Base-by-base conservation (phyloP, 2,329 filamentous ascomycete genomes). In the Fusarium sp. region DNA sequence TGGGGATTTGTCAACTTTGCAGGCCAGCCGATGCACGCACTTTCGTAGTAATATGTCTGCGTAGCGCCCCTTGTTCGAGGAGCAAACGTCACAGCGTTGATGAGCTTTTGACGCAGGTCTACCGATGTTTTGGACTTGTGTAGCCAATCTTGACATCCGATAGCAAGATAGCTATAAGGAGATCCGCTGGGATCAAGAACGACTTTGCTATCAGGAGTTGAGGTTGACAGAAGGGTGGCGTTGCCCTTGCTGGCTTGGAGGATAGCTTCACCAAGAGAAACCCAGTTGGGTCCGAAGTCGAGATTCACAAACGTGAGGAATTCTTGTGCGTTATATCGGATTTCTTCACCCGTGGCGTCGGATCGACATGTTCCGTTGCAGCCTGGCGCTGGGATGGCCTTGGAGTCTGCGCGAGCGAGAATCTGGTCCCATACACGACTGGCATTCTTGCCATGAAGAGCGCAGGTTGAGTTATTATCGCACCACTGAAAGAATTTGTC, bases 401-500 rank as follows among this genome's bases (percentile, higher is more conserved):
- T 47, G 2, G 49, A 46, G 29, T 65, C 65, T 16, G 73, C 72
- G 1, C 58, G 46, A 8, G 50, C 38, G 8, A 73, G 48, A 6
- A 69, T 48, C 16, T 67, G 23, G 11, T 71, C 62, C 55, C 71
- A 75, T 4, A 66, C 20, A 3, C 46, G 43, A 7, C 54, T 67
- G 1, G 58, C 6, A 18, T 73, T 69, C 23, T 67, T 68, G 6
- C 72, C 72, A 6, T 72, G 58, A 12, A 75, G 69, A 15, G 73
- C 59, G 11, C 73, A 75, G 0, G 48, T 61, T 0, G 48, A 53
- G 6, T 68, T 66, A 0, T 20, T 50, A 18, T 74, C 67, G 8
- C 73, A 75, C 73, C 73, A 75, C 5, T 63, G 31, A 21, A 75
- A 72, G 29, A 72, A 75, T 12, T 68, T 20, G 8, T 63, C 59